Conservation (phyloP, 2,329 filamentous ascomycete genomes). For the Aspergillus fumigatus region DNA sequence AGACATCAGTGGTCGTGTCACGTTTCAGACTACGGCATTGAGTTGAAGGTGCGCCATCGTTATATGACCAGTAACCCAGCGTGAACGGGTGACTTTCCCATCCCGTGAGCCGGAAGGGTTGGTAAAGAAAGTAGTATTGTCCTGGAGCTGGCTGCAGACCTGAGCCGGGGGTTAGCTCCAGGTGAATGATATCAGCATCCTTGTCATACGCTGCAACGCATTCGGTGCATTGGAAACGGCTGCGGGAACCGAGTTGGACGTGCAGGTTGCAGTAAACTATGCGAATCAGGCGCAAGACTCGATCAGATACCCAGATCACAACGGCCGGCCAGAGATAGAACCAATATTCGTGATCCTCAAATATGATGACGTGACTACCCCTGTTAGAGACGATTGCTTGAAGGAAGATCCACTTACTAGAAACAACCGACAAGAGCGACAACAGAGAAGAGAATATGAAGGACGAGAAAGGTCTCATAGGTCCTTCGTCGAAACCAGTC, state of each 20-base stretch:
- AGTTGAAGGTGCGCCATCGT: background rate
- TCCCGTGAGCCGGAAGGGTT: constrained; percentile 39
- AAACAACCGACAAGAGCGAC: constrained; percentile 45
- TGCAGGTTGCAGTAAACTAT: constrained; percentile 43
- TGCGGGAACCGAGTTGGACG: constrained; percentile 20
- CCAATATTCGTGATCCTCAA: constrained; percentile 45
- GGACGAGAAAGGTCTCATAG: constrained; percentile 42
- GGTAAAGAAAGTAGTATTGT: constrained; percentile 50
- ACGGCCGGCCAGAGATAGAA: constrained; percentile 49
- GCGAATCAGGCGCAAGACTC: constrained; percentile 41
- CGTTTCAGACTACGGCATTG: background rate
- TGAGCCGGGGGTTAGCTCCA: constrained; percentile 41
- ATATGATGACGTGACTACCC: constrained; percentile 45
- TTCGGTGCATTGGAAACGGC: constrained; percentile 25
- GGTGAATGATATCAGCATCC: constrained; percentile 42
- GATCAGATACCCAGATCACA: constrained; percentile 47
- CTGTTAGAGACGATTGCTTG: background rate
- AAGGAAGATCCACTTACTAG: constrained; percentile 32
- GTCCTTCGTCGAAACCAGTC: constrained; percentile 42
- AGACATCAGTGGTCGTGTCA: constrained; percentile 10
- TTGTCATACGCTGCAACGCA: constrained; percentile 42
- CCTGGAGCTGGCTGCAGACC: constrained; percentile 39
- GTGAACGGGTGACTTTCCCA: constrained; percentile 53
- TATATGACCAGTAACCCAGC: constrained; percentile 31
- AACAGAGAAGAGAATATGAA: constrained; percentile 37